phyloP scores from a whole-genome alignment of 2,329 filamentous ascomycete species.

The Aspergillus tanneri region DNA sequence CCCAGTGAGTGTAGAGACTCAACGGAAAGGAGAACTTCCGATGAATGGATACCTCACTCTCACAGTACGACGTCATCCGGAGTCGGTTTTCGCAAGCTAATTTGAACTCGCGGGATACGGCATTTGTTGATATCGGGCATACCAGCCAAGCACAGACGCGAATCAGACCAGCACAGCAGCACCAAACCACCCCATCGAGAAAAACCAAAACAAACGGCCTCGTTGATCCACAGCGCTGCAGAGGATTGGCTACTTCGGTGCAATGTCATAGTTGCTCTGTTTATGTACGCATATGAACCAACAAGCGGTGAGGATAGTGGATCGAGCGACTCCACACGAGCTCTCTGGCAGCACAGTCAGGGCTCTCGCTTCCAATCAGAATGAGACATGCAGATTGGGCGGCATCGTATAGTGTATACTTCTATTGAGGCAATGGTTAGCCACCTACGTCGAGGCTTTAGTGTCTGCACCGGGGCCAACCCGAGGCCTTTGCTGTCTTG shows the following conservation, averaged over 20 bases:
- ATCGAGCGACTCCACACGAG: slow-evolving; percentile 6
- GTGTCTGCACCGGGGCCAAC: slow-evolving; percentile 1
- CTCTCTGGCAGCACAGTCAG: slow-evolving; percentile 7
- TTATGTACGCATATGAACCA: not conserved
- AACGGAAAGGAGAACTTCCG: too few species aligned
- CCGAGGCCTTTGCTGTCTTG: slow-evolving; percentile 4
- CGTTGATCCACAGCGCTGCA: not conserved
- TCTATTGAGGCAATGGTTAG: not conserved
- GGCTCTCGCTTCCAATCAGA: slow-evolving; percentile 4
- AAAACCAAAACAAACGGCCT: not conserved
- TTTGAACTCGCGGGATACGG: too few species aligned
- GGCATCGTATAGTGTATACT: slow-evolving; percentile 3
- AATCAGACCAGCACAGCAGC: too few species aligned
- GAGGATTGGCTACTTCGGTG: not conserved
- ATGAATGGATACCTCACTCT: too few species aligned
- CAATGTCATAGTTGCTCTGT: not conserved
- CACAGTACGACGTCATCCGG: too few species aligned
- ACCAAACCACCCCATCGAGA: not conserved
- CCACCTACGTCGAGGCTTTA: slow-evolving; percentile 2
- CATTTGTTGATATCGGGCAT: too few species aligned
- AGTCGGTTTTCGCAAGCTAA: too few species aligned
- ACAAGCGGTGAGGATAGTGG: slow-evolving; percentile 5
- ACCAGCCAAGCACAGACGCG: too few species aligned
- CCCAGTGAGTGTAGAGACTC: too few species aligned
- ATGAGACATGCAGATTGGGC: not conserved